These are phyloP conservation scores for Boletus rufocinnamomeus DNA, from an alignment of 768 basidiomycete genomes.

Conservation along the genomic window DNA sequence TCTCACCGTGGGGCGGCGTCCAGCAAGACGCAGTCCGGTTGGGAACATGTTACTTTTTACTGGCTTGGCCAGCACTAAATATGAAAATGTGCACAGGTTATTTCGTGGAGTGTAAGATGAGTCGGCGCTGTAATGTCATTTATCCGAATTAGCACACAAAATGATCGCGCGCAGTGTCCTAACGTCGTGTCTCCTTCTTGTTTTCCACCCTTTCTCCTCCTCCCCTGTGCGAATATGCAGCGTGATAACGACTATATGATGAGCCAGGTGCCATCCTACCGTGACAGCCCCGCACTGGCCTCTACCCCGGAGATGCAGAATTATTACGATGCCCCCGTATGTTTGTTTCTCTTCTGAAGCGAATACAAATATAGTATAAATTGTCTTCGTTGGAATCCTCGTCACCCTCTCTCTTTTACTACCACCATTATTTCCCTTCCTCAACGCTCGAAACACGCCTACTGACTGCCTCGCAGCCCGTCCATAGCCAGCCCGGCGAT, in stretches of 20 bases:
- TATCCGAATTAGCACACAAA: conserved; percentile 2
- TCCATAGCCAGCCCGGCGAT: conserved; percentile 35
- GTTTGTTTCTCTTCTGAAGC: conserved; percentile 2
- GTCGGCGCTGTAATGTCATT: not conserved
- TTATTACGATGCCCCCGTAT: conserved; percentile 34
- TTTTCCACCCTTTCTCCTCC: not conserved
- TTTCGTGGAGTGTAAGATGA: not conserved
- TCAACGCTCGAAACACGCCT: not conserved
- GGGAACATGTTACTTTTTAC: too few relatives aligned
- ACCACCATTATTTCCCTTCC: not conserved
- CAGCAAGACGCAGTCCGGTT: too few relatives aligned
- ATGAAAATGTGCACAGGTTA: not conserved
- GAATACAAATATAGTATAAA: conserved; percentile 10
- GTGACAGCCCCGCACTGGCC: conserved; percentile 16
- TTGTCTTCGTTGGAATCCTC: not conserved
- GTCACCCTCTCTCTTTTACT: not conserved
- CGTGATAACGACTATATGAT: conserved; percentile 29
- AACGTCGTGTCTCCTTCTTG: not conserved
- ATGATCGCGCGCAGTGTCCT: not conserved
- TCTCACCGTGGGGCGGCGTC: too few relatives aligned
- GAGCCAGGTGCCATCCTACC: conserved; percentile 28
- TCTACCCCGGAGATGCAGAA: conserved; percentile 30
- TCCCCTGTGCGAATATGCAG: conserved; percentile 16
- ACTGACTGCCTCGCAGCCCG: conserved; percentile 35
- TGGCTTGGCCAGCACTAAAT: not conserved